Base-by-base conservation (phyloP, 2,329 filamentous ascomycete genomes). In the Alternaria tenuissima region DNA sequence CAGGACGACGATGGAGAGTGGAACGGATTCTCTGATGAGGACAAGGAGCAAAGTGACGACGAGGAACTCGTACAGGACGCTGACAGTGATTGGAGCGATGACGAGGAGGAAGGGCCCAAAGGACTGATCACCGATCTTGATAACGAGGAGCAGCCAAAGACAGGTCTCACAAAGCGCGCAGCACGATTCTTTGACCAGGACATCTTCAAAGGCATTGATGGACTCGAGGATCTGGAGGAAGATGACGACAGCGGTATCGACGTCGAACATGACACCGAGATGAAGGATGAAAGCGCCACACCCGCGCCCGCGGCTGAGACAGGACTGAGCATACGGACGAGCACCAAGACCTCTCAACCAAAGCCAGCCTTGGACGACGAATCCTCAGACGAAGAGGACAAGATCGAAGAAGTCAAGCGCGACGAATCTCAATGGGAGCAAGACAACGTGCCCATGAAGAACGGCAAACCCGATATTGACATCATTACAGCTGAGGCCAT, bases 401-500 rank as follows among this genome's bases (percentile, higher is more conserved):
- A 83, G 3, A 90, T 92, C 59, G 88, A 92, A 71, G 83, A 88
- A 18, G 88, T 90, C 24, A 88, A 87, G 69, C 77, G 76, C 52
- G 78, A 79, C 43, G 83, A 88, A 41, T 81, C 82, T 5, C 82
- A 87, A 59, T 93, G 90, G 90, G 89, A 92, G 68, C 84, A 88
- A 47, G 83, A 88, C 62, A 86, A 89, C 53, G 87, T 87, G 62
- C 85, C 86, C 53, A 85, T 82, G 63, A 84, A 87, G 56, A 87
- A 91, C 69, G 89, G 89, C 58, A 87, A 85, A 55, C 76, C 79
- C 85, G 94, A 97, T 76, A 96, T 99, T 80, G 93, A 98, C 77
- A 98, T 99, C 73, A 96, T 98, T 74, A 99, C 95, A n/a, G 95
- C 93, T 5, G 95, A 99, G 83, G 95, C 96, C 65, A 99, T 99